Evolutionary conservation across 2,329 filamentous ascomycete species (phyloP), one percentile per base, ranked within the genome.

Genomic region (Fusarium sp.): DNA sequence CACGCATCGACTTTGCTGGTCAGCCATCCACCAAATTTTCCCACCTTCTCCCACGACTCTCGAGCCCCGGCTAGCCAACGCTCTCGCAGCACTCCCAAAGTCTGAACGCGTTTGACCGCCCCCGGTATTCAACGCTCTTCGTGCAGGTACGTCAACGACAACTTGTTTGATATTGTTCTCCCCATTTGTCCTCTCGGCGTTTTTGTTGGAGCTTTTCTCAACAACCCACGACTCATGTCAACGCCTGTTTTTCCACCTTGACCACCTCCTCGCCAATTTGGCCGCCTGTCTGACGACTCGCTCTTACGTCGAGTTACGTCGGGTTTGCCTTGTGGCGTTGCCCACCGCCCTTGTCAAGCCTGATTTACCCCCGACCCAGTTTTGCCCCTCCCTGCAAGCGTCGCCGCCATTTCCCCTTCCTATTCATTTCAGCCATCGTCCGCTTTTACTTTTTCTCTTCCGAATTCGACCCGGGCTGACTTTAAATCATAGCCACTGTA

Each of bases 291-390:
- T 45, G 64, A 57, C 64, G 59, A 65, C 63, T 70, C 58, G 65
- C 54, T 74, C 65, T 69, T 66, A 66, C 67, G 60, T 75, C 66
- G 63, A 75, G 61, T 73, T 74, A 50, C 66, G 70, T 73, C 70
- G 65, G 72, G 65, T 78, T 78, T 78, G 74, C 77, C 66, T 78
- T 74, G 77, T 79, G 77, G 77, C 77, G 77, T 70, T 78, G 74
- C 54, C 74, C 68, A 70, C 73, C 77, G 77, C 77, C 68, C 72
- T 78, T 57, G 60, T 66, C 63, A 70, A 74, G 66, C 69, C 77
- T 71, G 71, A 68, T 77, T 78, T 77, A 63, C 65, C 56, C 65
- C 69, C 65, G 69, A 63, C 74, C 76, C 69, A 74, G 62, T 76
- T 78, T 78, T 77, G 76, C 74, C 76, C 76, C 76, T 74, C 73